phyloP scores from a whole-genome alignment of 1,284 basidiomycete genomes.

The Phellopilus nigrolimitatus region DNA sequence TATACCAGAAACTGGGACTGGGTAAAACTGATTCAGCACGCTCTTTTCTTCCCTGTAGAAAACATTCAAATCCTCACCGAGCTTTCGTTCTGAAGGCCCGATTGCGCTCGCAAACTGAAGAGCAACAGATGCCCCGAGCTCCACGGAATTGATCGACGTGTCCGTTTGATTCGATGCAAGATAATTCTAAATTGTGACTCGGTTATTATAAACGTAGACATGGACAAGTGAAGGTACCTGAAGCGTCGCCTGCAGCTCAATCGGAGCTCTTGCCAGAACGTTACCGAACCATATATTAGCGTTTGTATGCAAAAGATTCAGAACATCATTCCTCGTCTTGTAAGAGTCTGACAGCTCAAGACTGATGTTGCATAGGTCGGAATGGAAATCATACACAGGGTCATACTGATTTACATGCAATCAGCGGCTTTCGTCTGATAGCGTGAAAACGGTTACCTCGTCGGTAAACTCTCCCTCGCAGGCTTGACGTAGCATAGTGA shows the following conservation, averaged over 20 bases:
- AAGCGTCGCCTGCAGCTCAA: slow-evolving; percentile 89
- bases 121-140: slow-evolving; percentile 87
- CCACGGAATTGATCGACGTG: slow-evolving; percentile 66
- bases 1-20: slow-evolving; percentile 58
- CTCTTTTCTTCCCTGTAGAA: background rate
- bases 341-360: slow-evolving; percentile 89
- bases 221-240: slow-evolving; percentile 51
- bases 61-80: slow-evolving; percentile 45
- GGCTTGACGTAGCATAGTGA: slow-evolving; percentile 83
- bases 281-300: slow-evolving; percentile 82
- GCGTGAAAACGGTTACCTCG: slow-evolving; percentile 56
- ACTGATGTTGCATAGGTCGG: slow-evolving; percentile 70
- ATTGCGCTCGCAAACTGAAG: slow-evolving; percentile 79
- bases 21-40: background rate
- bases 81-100: slow-evolving; percentile 73
- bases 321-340: slow-evolving; percentile 78
- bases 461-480: slow-evolving; percentile 91
- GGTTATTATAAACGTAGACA: background rate
- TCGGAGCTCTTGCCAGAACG: slow-evolving; percentile 82
- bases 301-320: slow-evolving; percentile 68
- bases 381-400: slow-evolving; percentile 79
- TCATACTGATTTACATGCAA: slow-evolving; percentile 60
- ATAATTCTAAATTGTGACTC: slow-evolving; percentile 58
- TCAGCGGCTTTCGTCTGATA: slow-evolving; percentile 3
- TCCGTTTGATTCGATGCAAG: slow-evolving; percentile 68